A percentile compares a stretch with the other conserved stretches of the same genome.
Evolutionary conservation across 352 stramenopile species (phyloP).

Genomic region (Aphanomyces invadans): DNA sequence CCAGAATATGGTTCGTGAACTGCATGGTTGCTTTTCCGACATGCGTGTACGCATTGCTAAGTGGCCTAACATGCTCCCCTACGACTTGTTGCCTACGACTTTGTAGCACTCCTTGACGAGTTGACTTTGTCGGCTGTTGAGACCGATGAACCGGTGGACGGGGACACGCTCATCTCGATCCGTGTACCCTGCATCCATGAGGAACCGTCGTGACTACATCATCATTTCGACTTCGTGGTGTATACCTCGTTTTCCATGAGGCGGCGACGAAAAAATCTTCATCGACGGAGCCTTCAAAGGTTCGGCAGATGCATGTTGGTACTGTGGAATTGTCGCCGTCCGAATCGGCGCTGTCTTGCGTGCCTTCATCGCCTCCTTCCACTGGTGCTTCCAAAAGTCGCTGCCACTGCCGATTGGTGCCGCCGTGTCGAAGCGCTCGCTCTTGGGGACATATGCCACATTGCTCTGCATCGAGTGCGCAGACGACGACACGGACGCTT

Average conservation of each 20-base stretch:
- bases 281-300: conserved; percentile 9
- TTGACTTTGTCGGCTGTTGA: conserved; percentile 22
- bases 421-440: conserved; percentile 19
- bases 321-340: not conserved
- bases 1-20: not conserved
- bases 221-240: not conserved
- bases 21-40: no score
- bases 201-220: not conserved
- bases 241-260: conserved; percentile 22
- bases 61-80: not conserved
- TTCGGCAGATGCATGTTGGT: not conserved
- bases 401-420: not conserved
- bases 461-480: conserved; percentile 6
- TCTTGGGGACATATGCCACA: conserved; percentile 20
- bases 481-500: conserved; percentile 5
- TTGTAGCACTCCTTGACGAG: conserved; percentile 26
- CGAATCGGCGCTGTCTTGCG: not conserved
- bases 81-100: conserved; percentile 21
- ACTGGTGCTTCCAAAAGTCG: conserved; percentile 23
- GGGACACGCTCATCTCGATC: conserved; percentile 22
- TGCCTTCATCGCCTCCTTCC: conserved; percentile 19
- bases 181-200: not conserved
- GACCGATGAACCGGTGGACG: conserved; percentile 11
- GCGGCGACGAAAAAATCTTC: conserved; percentile 24
- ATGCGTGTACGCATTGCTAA: not conserved